These are phyloP conservation scores for Alternaria arbusti DNA, from an alignment of 2,329 filamentous ascomycete genomes.

Conservation along the genomic window DNA sequence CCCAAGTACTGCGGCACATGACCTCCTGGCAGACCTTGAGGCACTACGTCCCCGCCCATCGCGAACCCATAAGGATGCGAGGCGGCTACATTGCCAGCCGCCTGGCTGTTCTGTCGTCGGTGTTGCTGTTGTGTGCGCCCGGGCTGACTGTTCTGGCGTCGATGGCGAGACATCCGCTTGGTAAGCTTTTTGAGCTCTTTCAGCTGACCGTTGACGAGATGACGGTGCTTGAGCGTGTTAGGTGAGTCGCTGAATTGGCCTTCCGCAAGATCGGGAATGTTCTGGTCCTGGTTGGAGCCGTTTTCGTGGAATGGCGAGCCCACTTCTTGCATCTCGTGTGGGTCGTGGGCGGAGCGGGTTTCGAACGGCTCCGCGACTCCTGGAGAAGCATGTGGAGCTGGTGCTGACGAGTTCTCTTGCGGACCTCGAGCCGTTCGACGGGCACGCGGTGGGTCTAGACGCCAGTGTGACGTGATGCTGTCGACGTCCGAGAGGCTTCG, in stretches of 20 bases:
- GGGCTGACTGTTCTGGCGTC: neutral
- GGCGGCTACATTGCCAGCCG: neutral
- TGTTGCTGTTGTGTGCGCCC: neutral
- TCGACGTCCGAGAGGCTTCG: conserved; percentile 7
- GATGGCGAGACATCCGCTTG: neutral
- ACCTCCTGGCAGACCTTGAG: neutral
- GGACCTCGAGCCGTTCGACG: neutral
- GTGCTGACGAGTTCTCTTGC: neutral
- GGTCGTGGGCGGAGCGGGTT: neutral
- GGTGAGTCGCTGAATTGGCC: neutral
- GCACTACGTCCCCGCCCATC: neutral
- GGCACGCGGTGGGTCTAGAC: neutral
- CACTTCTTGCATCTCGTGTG: neutral
- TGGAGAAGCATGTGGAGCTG: neutral
- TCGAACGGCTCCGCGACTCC: neutral
- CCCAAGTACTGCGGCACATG: neutral
- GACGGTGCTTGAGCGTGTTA: neutral
- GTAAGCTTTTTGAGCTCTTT: neutral
- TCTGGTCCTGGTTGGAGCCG: neutral
- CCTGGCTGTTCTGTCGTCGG: neutral
- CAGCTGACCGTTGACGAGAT: conserved; percentile 5
- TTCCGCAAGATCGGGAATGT: neutral
- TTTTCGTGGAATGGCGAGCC: neutral
- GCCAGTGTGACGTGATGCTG: neutral
- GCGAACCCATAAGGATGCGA: neutral